phyloP scores from a whole-genome alignment of 768 basidiomycete species.

The Auricularia cornea region DNA sequence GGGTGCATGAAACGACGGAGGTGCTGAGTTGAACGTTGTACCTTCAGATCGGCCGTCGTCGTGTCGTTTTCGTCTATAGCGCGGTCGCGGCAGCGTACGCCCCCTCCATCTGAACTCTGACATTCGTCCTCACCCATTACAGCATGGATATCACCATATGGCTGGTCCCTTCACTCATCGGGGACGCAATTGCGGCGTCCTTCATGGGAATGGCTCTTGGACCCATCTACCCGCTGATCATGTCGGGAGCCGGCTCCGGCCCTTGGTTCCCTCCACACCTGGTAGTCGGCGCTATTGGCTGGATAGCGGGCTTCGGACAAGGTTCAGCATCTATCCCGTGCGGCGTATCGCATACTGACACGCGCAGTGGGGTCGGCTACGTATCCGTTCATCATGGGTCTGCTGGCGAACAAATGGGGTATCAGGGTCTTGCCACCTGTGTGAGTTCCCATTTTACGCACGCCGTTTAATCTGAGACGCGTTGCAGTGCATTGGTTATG shows the following conservation, averaged over 20 bases:
- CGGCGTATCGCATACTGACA: too few species aligned
- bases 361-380: not conserved
- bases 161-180: constrained; percentile 24
- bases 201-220: constrained; percentile 31
- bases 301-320: constrained; percentile 30
- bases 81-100: constrained; percentile 14
- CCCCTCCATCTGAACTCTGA: not conserved
- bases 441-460: not conserved
- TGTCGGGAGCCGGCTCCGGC: constrained; percentile 1
- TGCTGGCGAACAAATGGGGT: constrained; percentile 1
- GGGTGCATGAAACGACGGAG: too few species aligned
- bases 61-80: constrained; percentile 11
- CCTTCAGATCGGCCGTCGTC: constrained; percentile 8
- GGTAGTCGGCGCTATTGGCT: constrained; percentile 21
- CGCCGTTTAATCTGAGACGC: constrained; percentile 6
- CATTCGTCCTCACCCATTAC: not conserved
- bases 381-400: constrained; percentile 3
- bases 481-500: constrained; percentile 14
- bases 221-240: constrained; percentile 25
- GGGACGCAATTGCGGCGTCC: constrained; percentile 27
- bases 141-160: constrained; percentile 27
- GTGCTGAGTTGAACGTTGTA: not conserved
- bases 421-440: constrained; percentile 2
- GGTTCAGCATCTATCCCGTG: too few species aligned
- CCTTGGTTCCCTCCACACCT: not conserved